These are phyloP conservation scores for Fusarium tupiense DNA, from an alignment of 2,329 filamentous ascomycete species.

Conservation along the genomic window DNA sequence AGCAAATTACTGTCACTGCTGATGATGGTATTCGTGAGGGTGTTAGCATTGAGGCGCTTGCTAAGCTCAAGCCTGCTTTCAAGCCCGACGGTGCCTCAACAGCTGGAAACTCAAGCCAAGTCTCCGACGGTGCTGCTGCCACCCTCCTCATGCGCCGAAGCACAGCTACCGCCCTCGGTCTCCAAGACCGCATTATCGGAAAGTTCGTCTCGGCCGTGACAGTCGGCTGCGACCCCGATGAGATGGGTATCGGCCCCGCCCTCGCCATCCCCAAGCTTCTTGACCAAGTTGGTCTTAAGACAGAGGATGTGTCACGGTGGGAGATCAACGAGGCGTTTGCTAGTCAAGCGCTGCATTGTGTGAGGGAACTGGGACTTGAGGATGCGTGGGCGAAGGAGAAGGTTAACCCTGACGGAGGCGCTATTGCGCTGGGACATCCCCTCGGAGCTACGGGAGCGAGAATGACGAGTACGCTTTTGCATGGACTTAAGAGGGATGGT, in stretches of 20 bases:
- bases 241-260: constrained; percentile 94
- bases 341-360: constrained; percentile 74
- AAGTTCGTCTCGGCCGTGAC: constrained; percentile 83
- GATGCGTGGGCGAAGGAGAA: constrained; percentile 68
- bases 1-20: constrained; percentile 72
- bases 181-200: constrained; percentile 76
- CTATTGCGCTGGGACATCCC: constrained; percentile 93
- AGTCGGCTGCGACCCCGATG: constrained; percentile 83
- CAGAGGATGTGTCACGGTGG: constrained; percentile 81
- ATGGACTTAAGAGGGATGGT: constrained; percentile 74
- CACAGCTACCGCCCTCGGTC: constrained; percentile 77
- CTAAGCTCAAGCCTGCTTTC: constrained; percentile 87
- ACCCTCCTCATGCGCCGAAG: constrained; percentile 85
- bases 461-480: constrained; percentile 76
- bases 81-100: constrained; percentile 78
- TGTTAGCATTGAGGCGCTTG: constrained; percentile 75
- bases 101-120: constrained; percentile 86
- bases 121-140: constrained; percentile 88
- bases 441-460: constrained; percentile 88
- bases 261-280: constrained; percentile 86
- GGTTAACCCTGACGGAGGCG: constrained; percentile 92
- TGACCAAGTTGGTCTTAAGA: constrained; percentile 71
- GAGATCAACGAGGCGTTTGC: constrained; percentile 91
- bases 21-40: constrained; percentile 85
- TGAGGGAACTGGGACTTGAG: constrained; percentile 75